Base-by-base conservation (phyloP, 345 rosid genomes). In the Hibiscus trionum region DNA sequence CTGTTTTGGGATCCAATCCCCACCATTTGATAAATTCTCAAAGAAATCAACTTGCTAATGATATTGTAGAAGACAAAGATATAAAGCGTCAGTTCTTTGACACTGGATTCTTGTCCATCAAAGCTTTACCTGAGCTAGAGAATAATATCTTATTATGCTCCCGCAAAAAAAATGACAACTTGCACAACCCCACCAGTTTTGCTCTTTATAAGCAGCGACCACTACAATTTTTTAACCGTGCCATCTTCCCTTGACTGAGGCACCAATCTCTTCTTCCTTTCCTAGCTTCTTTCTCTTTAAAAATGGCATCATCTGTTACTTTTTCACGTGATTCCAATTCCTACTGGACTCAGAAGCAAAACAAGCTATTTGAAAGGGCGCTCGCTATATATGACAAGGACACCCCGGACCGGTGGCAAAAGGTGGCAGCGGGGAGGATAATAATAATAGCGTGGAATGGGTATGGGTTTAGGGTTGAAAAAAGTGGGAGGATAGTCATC, bases 391-490 rank as follows among this genome's bases (percentile, higher is more conserved):
- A 83, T 17, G 96, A 91, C 78, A 82, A 86, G 86, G 95, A 94
- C 73, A 87, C 96, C 10, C 96, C 95, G 4, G 97, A 91, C 75
- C 91, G 98, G 44, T 94, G 98, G 98, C 91, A 91, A 66, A 91
- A 91, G 61, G 88, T 91, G 60, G 96, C 97, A 17, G 78, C 78
- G 74, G 88, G n/a, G n/a, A n/a, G n/a, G n/a, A n/a, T n/a, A n/a
- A n/a, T n/a, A n/a, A n/a, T n/a, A n/a, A n/a, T n/a, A n/a, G n/a
- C n/a, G n/a, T n/a, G n/a, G n/a, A n/a, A n/a, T n/a, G n/a, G n/a
- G n/a, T n/a, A n/a, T n/a, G n/a, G n/a, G n/a, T n/a, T n/a, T n/a
- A n/a, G n/a, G n/a, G n/a, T n/a, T n/a, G n/a, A n/a, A n/a, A n/a
- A n/a, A n/a, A n/a, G n/a, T n/a, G n/a, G n/a, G n/a, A n/a, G n/a